These are phyloP conservation scores for Fusarium succisae DNA, from an alignment of 2,329 filamentous ascomycete genomes.

Conservation along the genomic window DNA sequence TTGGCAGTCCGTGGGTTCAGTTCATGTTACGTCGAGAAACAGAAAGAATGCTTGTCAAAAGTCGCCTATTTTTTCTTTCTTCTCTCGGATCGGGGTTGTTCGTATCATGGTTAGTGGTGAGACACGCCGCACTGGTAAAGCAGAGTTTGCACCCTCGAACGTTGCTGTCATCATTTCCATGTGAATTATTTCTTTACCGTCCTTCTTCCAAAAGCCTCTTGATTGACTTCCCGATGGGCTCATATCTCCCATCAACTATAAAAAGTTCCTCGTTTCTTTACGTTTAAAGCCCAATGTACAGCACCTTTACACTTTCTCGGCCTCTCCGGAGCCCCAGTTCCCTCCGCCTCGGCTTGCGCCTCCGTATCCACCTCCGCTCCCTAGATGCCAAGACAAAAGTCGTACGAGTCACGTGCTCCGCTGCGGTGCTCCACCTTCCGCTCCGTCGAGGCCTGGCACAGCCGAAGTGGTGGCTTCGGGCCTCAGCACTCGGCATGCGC, in stretches of 20 bases:
- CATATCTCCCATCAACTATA: neutral
- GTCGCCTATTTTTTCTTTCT: neutral
- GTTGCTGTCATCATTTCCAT: neutral
- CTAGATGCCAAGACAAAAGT: slow-evolving; percentile 12
- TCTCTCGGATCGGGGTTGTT: neutral
- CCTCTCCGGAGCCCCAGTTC: neutral
- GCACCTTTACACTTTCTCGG: neutral
- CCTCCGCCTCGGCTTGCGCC: slow-evolving; percentile 3
- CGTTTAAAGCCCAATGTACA: neutral
- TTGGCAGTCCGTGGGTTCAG: slow-evolving; percentile 14
- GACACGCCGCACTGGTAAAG: slow-evolving; percentile 1
- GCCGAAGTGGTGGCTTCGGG: slow-evolving; percentile 21
- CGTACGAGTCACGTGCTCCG: slow-evolving; percentile 40
- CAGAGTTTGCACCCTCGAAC: neutral
- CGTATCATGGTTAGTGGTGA: neutral
- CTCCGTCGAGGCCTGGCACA: slow-evolving; percentile 23
- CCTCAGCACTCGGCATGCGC: slow-evolving; percentile 3
- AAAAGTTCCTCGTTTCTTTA: neutral
- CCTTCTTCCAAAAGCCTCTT: neutral
- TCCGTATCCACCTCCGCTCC: slow-evolving; percentile 12
- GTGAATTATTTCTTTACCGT: neutral
- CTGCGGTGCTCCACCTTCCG: slow-evolving; percentile 24
- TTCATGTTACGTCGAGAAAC: slow-evolving; percentile 5
- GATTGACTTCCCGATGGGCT: neutral
- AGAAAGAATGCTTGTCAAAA: neutral